A percentile compares a stretch with the other conserved stretches of the same genome.
These are phyloP conservation scores for Ophiostoma himal-ulmi DNA, from an alignment of 2,329 filamentous ascomycete species.

Conservation along the genomic window DNA sequence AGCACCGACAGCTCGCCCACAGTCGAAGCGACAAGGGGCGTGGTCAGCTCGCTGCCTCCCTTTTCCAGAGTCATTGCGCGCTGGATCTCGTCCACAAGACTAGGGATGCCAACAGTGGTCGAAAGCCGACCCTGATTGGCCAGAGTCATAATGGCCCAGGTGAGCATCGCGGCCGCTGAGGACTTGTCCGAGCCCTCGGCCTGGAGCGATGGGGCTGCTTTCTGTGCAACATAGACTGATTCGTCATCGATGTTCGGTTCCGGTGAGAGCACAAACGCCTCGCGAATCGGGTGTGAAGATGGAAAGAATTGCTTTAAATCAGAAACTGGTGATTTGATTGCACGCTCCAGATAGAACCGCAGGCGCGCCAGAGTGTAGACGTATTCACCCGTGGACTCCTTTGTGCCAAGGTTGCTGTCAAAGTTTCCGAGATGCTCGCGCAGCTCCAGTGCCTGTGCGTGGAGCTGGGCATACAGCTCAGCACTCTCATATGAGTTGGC, in stretches of 20 bases:
- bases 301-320: neutral
- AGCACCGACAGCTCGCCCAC: neutral
- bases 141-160: neutral
- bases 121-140: neutral
- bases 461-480: neutral
- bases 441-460: neutral
- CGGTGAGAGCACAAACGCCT: neutral
- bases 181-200: neutral
- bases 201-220: neutral
- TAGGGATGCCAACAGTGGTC: neutral
- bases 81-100: conserved; percentile 10
- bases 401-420: neutral
- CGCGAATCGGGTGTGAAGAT: neutral
- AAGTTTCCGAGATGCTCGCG: neutral
- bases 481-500: neutral
- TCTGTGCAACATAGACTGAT: neutral
- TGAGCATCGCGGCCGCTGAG: neutral
- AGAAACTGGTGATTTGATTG: neutral
- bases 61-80: conserved; percentile 1
- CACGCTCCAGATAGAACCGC: neutral
- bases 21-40: neutral
- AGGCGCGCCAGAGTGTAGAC: neutral
- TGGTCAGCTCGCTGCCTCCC: neutral
- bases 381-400: neutral
- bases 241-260: neutral